Evolutionary conservation across 768 basidiomycete species (phyloP).

Genomic region (Phylloporus sp.): DNA sequence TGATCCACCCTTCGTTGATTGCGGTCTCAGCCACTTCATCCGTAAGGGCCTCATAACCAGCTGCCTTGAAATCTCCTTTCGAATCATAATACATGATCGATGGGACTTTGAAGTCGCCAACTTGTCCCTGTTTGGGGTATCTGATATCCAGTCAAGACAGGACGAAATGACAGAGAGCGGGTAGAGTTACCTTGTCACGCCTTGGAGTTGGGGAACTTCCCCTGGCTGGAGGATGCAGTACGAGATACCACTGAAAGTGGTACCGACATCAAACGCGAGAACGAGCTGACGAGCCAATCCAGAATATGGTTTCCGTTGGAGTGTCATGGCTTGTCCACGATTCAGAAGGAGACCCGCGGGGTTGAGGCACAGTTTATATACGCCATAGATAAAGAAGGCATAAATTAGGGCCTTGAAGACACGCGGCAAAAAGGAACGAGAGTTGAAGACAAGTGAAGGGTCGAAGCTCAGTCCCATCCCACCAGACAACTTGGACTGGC

Average conservation of each 20-base stretch:
- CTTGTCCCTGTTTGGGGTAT: constrained; percentile 37
- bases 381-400: neutral
- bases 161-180: neutral
- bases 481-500: too few species aligned
- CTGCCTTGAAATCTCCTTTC: constrained; percentile 33
- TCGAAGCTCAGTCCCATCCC: too few species aligned
- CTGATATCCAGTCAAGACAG: constrained; percentile 10
- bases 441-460: too few species aligned
- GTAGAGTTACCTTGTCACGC: constrained; percentile 13
- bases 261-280: constrained; percentile 37
- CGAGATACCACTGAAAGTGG: constrained; percentile 35
- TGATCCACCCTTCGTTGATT: constrained; percentile 39
- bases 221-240: constrained; percentile 38
- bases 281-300: constrained; percentile 33
- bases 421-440: neutral
- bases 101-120: constrained; percentile 42
- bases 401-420: too few species aligned
- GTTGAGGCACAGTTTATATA: constrained; percentile 5
- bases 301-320: constrained; percentile 29
- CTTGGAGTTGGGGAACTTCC: constrained; percentile 21
- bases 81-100: constrained; percentile 44
- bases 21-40: constrained; percentile 34
- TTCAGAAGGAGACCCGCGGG: neutral
- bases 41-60: constrained; percentile 40
- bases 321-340: constrained; percentile 16